Percentiles rank a stretch among this genome's conserved stretches.
These are phyloP conservation scores for Zychaea mexicana DNA, from an alignment of 371 early-diverging fungal genomes.

Conservation along the genomic window DNA sequence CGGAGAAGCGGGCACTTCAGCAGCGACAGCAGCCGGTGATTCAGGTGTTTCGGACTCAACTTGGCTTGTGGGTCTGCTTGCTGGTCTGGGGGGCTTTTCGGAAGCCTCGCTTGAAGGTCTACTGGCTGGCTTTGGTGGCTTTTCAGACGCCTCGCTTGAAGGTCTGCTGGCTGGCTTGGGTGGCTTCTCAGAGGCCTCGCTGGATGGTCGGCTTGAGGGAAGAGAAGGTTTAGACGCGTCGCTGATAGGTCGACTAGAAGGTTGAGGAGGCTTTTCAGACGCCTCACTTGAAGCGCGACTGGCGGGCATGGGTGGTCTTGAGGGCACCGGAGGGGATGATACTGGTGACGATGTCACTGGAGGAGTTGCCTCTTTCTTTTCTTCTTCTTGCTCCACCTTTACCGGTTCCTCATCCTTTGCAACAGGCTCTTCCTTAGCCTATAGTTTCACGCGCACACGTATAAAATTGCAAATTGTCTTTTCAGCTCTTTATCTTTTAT, in stretches of 20 bases:
- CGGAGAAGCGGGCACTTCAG: slow-evolving; percentile 1
- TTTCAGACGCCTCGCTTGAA: neutral
- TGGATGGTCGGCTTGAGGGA: neutral
- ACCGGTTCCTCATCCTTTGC: neutral
- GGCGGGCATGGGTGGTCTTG: neutral
- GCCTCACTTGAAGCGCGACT: neutral
- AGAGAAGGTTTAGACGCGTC: neutral
- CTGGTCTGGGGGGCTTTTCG: neutral
- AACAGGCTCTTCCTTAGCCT: no score
- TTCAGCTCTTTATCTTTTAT: no score
- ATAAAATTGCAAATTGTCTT: no score
- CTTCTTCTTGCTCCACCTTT: neutral
- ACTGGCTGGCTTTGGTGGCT: no score
- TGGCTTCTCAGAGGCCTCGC: neutral
- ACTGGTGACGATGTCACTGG: neutral
- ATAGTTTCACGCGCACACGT: no score
- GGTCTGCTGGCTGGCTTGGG: neutral
- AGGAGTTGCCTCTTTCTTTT: slow-evolving; percentile 1
- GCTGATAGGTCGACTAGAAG: neutral
- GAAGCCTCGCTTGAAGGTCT: no score
- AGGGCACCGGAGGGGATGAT: neutral
- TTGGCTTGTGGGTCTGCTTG: neutral
- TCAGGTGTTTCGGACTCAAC: neutral
- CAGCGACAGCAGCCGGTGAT: neutral
- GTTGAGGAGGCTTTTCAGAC: neutral